Conservation (phyloP, 2,329 filamentous ascomycete genomes). For the Fusarium gaditjirri region DNA sequence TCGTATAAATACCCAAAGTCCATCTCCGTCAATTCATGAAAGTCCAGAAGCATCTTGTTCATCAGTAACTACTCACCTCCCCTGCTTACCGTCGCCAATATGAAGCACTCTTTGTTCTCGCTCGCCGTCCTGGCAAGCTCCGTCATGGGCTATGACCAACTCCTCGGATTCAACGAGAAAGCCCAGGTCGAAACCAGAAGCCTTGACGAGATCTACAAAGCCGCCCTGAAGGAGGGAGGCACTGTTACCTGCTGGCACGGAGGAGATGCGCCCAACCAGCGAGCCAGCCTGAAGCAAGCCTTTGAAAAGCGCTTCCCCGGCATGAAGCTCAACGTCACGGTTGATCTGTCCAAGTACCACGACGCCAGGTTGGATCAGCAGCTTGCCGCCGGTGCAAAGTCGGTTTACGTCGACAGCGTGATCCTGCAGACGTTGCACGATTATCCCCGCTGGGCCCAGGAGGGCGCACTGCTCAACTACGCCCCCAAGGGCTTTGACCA, state of each 20-base stretch:
- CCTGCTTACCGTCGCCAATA: not conserved
- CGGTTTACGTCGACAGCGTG: constrained; percentile 54
- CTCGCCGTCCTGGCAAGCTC: constrained; percentile 16
- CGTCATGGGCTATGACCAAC: constrained; percentile 33
- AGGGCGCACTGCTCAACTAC: constrained; percentile 61
- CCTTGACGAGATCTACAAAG: constrained; percentile 61
- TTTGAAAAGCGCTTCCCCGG: constrained; percentile 61
- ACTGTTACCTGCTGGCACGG: constrained; percentile 60
- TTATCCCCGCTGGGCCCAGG: constrained; percentile 61
- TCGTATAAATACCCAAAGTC: not conserved
- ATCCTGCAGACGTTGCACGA: constrained; percentile 62
- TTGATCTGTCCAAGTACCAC: constrained; percentile 67
- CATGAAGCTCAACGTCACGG: constrained; percentile 63
- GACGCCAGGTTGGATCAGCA: constrained; percentile 59
- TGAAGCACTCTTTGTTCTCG: constrained; percentile 14
- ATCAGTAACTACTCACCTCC: not conserved
- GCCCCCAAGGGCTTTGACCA: constrained; percentile 58
- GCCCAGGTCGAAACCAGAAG: constrained; percentile 55
- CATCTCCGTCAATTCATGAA: too few species aligned
- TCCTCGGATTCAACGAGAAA: constrained; percentile 31
- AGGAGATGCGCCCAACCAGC: constrained; percentile 57
- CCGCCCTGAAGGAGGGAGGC: constrained; percentile 59
- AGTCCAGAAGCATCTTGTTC: not conserved
- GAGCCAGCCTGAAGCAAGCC: constrained; percentile 52
- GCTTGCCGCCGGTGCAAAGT: constrained; percentile 48